Percentiles rank a stretch among this genome's conserved stretches.
Evolutionary conservation across 208 protist genomes (phyloP).

Genomic region (Angomonas deanei): DNA sequence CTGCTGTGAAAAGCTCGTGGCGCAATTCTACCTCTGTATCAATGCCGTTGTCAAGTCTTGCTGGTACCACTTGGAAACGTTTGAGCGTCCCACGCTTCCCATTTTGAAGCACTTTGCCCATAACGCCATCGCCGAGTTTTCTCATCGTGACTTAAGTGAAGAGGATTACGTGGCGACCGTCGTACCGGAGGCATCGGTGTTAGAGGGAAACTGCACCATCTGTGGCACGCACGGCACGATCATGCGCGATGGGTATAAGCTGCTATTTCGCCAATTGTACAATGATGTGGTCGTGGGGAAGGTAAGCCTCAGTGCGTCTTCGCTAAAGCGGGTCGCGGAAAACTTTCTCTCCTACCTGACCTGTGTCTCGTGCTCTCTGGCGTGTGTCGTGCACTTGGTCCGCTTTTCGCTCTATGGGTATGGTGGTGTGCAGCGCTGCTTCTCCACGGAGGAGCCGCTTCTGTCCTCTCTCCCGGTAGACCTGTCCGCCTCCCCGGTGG

Average conservation of each 20-base stretch:
- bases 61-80: conserved; percentile 19
- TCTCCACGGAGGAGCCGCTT: conserved; percentile 18
- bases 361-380: conserved; percentile 43
- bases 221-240: neutral
- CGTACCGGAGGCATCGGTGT: neutral
- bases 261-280: conserved; percentile 8
- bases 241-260: neutral
- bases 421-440: conserved; percentile 46
- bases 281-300: conserved; percentile 10
- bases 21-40: conserved; percentile 36
- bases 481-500: conserved; percentile 3
- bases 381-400: conserved; percentile 59
- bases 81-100: conserved; percentile 12
- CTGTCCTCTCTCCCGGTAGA: conserved; percentile 26
- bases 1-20: conserved; percentile 37
- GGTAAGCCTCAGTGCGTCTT: conserved; percentile 19
- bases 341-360: conserved; percentile 27
- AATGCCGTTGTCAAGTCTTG: conserved; percentile 25
- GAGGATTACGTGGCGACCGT: neutral
- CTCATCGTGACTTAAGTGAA: neutral
- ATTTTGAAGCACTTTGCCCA: conserved; percentile 11
- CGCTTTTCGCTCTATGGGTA: conserved; percentile 70
- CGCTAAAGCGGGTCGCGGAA: conserved; percentile 40
- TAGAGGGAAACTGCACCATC: neutral
- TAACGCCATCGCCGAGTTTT: neutral